Base-by-base conservation (phyloP, 2,329 filamentous ascomycete genomes). In the Aspergillus fijiensis region DNA sequence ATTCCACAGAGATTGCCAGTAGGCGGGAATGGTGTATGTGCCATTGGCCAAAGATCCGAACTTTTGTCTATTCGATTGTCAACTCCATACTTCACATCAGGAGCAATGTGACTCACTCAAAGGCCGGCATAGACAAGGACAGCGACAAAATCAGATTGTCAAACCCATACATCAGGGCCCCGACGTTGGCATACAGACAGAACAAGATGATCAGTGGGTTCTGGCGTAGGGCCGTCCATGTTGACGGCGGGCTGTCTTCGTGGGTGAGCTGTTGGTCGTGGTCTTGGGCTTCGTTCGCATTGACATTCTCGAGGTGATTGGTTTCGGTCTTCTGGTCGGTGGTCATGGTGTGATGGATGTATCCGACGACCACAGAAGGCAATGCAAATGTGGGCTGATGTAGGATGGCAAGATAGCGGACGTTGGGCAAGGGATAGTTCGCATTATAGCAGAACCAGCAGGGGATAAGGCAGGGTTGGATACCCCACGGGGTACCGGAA, bases 1-100 rank as follows among this genome's bases (percentile, higher is more conserved):
- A 16, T 58, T 58, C 56, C 56, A 58, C 16, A 58, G 39, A 4
- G 49, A 52, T 25, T 53, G 56, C 56, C 56, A 58, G 39, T 47
- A 58, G 1, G 56, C 56, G 14, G 50, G 27, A 19, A 58, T 58
- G 12, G 53, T 45, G 12, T 51, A 51, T 2, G 49, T n/a, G 1
- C 55, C 55, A 3, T 48, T 12, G 16, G 23, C 33, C 12, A 48
- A 14, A 1, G 33, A 31, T 1, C 55, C 55, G 12, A 58, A 58
- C 2, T 35, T 42, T 4, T 39, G n/a, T n/a, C 55, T 58, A 27
- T 6, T 1, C 2, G 7, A 5, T 11, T 2, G 21, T 29, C 7
- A 23, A 19, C 19, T 16, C 49, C 11, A 51, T 4, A 10, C 7
- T 25, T 9, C 19, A 48, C 21, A 25, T 45, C 21, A 47, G 5